These are phyloP conservation scores for Pelagomonas calceolata DNA, from an alignment of 108 stramenopile species.

Conservation along the genomic window DNA sequence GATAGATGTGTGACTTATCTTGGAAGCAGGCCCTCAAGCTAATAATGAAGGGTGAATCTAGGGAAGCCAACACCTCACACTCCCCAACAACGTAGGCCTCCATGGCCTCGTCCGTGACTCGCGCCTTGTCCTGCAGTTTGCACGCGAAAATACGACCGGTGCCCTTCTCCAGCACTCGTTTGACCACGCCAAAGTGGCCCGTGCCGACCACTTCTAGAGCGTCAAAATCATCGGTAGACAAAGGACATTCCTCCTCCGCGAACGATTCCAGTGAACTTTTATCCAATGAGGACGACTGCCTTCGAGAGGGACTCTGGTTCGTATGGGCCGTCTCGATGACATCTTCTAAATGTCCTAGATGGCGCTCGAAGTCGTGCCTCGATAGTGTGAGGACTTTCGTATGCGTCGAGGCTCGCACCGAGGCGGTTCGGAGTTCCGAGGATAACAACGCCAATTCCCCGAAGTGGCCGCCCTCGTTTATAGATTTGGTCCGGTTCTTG, in stretches of 20 bases:
- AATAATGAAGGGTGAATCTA: not conserved
- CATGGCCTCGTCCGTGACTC: not conserved
- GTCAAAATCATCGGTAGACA: constrained; percentile 5
- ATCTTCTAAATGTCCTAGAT: not conserved
- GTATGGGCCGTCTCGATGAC: not conserved
- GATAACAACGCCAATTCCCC: constrained; percentile 26
- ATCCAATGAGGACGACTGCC: too few species aligned
- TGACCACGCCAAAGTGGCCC: constrained; percentile 19
- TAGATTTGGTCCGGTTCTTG: constrained; percentile 6
- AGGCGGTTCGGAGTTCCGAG: constrained; percentile 13
- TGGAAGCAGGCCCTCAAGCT: not conserved
- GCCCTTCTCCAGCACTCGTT: constrained; percentile 19
- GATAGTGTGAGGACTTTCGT: not conserved
- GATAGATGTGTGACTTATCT: constrained; percentile 6
- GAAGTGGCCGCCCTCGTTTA: constrained; percentile 23
- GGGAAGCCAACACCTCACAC: not conserved
- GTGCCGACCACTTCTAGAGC: not conserved
- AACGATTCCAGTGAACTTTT: too few species aligned
- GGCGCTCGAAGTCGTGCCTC: not conserved
- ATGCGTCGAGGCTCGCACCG: constrained; percentile 1
- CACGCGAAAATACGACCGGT: constrained; percentile 17
- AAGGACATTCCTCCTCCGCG: constrained; percentile 17
- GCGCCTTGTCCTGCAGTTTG: constrained; percentile 8
- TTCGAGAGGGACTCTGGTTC: too few species aligned
- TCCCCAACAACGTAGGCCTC: not conserved